A percentile compares a stretch with the other conserved stretches of the same genome.
These are phyloP conservation scores for Scenedesmus sp. DNA, from an alignment of 163 green algal species.

Conservation along the genomic window DNA sequence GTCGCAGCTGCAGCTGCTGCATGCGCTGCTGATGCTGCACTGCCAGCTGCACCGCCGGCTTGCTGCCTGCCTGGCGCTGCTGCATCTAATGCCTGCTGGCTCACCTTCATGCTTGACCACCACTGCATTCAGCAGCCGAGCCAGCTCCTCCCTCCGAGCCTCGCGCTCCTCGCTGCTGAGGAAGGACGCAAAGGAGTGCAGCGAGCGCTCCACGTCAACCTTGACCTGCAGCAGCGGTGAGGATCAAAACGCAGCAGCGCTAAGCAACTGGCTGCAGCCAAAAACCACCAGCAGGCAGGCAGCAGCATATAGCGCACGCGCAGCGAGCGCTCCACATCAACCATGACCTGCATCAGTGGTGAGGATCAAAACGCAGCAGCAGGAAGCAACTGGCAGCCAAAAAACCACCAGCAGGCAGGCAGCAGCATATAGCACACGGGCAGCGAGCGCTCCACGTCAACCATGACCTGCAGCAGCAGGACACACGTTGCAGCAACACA, in stretches of 20 bases:
- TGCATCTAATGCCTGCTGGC: neutral
- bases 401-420: no score
- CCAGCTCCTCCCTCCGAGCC: constrained; percentile 71
- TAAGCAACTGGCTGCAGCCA: no score
- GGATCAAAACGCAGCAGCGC: no score
- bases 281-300: no score
- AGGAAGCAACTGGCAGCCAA: no score
- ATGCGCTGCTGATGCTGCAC: neutral
- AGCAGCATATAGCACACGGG: neutral
- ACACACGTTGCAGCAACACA: no score
- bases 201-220: constrained; percentile 83
- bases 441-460: no score
- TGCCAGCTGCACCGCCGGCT: neutral
- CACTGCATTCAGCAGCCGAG: constrained; percentile 79
- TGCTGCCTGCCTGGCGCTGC: neutral
- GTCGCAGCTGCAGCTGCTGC: neutral
- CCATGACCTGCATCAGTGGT: neutral
- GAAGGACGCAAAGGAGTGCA: constrained; percentile 82
- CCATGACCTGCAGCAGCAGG: neutral
- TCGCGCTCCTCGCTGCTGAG: constrained; percentile 65
- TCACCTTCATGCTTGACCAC: constrained; percentile 60
- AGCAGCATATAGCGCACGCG: neutral
- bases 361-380: no score
- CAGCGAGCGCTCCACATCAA: no score
- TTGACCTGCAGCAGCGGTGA: constrained; percentile 69